These are phyloP conservation scores for Rhodomyrtus psidioides DNA, from an alignment of 441 rosid species.

Conservation along the genomic window DNA sequence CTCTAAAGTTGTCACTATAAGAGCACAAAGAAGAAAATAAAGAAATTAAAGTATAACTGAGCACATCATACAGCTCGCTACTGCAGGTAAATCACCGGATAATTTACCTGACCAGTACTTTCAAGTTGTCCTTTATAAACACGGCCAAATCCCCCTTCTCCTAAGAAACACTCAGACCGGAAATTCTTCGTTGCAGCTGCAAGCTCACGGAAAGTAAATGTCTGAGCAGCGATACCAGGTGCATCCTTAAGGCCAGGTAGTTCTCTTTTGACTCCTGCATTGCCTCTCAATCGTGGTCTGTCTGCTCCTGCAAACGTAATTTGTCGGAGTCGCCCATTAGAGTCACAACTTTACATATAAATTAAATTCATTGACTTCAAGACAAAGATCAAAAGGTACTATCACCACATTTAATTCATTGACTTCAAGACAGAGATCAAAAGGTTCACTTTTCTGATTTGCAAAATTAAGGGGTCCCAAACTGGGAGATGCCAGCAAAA, in stretches of 20 bases:
- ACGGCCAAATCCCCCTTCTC: constrained; percentile 98
- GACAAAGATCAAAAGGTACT: not conserved
- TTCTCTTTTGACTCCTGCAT: constrained; percentile 61
- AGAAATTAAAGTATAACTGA: not conserved
- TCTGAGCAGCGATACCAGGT: constrained; percentile 76
- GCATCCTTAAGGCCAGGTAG: constrained; percentile 48
- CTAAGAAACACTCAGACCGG: constrained; percentile 80
- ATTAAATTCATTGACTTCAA: not conserved
- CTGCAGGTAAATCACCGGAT: not conserved
- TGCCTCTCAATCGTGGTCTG: constrained; percentile 57
- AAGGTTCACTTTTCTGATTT: not conserved
- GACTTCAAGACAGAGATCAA: not conserved
- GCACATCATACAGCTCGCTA: not conserved
- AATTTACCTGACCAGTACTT: constrained; percentile 82
- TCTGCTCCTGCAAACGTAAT: constrained; percentile 53
- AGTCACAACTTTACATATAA: not conserved
- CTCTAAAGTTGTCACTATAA: not conserved
- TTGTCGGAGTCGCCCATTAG: not conserved
- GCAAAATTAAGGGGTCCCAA: not conserved
- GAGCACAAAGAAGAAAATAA: not conserved
- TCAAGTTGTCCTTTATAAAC: constrained; percentile 88
- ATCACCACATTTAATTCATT: not conserved
- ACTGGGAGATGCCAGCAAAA: not conserved
- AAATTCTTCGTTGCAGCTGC: constrained; percentile 92
- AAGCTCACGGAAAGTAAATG: constrained; percentile 77